Evolutionary conservation across 2,329 filamentous ascomycete species (phyloP), one percentile per base, ranked within the genome.

Genomic region (Blumeriella jaapii): DNA sequence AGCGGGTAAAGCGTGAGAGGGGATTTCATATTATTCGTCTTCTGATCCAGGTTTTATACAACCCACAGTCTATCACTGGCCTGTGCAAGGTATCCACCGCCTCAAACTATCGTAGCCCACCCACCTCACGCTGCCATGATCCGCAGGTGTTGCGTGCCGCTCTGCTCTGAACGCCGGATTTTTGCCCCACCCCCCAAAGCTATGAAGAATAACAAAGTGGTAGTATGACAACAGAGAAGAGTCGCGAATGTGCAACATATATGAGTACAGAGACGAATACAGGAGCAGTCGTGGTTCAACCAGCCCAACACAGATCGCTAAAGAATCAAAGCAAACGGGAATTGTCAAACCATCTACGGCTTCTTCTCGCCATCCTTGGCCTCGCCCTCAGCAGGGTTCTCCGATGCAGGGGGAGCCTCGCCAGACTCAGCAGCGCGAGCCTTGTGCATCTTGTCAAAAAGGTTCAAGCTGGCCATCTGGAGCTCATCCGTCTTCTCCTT

Each of bases 381-480:
- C 68, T 86, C 77, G 49, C 69, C 76, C 59, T 82, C 77, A 36
- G 51, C 30, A 30, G 44, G 49, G 8, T 45, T 48, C 42, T 61
- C 63, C 64, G 57, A 42, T 36, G 48, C 58, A 61, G 50, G 53
- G 63, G 58, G 47, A 55, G 71, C 63, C 58, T 73, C 62, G 56
- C 67, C 61, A 52, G 68, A 69, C 68, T 87, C 82, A 51, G 65
- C 61, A 54, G 84, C 80, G n/a, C n/a, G n/a, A 51, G 89, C 85
- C 74, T 93, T 93, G 82, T 98, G 89, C 84, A 98, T 94, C 82
- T 96, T 95, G 71, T 96, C 91, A 63, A 98, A 96, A 57, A 96
- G 78, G 67, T 83, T 93, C 66, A 98, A 71, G 64, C 82, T 89
- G 51, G 89, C 84, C 61, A 82, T 83, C 70, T 96, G 91, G 59